Evolutionary conservation across 768 basidiomycete genomes (phyloP).

Genomic region (Thelephora ganbajun): DNA sequence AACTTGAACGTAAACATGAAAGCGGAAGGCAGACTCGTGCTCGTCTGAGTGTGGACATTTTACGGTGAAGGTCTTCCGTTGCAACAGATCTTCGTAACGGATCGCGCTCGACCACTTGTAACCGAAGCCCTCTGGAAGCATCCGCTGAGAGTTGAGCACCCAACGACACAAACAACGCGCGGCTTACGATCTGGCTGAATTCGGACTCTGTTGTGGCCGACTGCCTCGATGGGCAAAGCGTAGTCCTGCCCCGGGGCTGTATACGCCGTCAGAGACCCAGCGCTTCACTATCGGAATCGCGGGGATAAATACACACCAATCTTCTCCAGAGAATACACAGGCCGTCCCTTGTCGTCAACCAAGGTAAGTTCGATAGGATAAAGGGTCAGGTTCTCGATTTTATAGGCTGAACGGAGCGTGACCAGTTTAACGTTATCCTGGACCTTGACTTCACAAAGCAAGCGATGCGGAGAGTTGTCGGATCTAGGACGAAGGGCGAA

Average conservation of each 20-base stretch:
- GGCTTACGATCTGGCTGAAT: slow-evolving; percentile 85
- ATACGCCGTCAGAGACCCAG: neutral
- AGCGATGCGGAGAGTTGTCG: slow-evolving; percentile 60
- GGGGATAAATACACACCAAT: slow-evolving; percentile 34
- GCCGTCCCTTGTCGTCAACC: slow-evolving; percentile 75
- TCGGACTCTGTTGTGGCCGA: slow-evolving; percentile 66
- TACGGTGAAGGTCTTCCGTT: slow-evolving; percentile 56
- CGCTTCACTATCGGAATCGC: neutral
- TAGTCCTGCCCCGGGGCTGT: slow-evolving; percentile 76
- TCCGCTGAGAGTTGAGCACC: neutral
- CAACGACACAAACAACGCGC: neutral
- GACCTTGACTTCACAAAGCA: slow-evolving; percentile 83
- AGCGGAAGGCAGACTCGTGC: slow-evolving; percentile 80
- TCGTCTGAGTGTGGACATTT: slow-evolving; percentile 74
- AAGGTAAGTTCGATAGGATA: slow-evolving; percentile 88
- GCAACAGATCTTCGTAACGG: slow-evolving; percentile 79
- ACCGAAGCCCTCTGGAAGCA: slow-evolving; percentile 73
- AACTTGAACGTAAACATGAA: slow-evolving; percentile 83
- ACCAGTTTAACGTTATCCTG: slow-evolving; percentile 90
- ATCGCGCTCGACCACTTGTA: slow-evolving; percentile 87
- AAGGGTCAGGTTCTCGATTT: slow-evolving; percentile 80
- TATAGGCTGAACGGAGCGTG: slow-evolving; percentile 84
- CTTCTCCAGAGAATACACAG: slow-evolving; percentile 68
- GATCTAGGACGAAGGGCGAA: slow-evolving; percentile 74
- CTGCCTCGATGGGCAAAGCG: slow-evolving; percentile 81